These are phyloP conservation scores for Ustilago sp. DNA, from an alignment of 1,284 basidiomycete genomes.

Conservation along the genomic window DNA sequence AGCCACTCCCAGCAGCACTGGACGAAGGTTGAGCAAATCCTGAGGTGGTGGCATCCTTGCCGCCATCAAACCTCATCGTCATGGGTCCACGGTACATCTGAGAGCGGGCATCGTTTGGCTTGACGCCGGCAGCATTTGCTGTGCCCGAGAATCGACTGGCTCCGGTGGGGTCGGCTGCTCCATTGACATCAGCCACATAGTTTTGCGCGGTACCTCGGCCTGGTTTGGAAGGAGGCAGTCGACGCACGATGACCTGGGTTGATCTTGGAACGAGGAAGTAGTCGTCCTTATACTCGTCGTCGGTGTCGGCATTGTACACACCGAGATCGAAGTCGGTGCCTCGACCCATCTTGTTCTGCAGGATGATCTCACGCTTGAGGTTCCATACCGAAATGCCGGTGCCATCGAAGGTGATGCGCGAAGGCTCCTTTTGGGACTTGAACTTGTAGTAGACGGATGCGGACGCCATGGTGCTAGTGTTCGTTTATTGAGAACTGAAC, in stretches of 20 bases:
- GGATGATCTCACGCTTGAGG: constrained; percentile 96
- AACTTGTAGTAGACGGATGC: constrained; percentile 92
- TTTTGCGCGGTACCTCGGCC: constrained; percentile 92
- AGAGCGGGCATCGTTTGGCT: constrained; percentile 15
- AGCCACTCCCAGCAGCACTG: neutral
- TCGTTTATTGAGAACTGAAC: neutral
- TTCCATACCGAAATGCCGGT: constrained; percentile 99
- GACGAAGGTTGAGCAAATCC: constrained; percentile 9
- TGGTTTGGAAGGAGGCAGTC: constrained; percentile 83
- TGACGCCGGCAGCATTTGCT: constrained; percentile 35
- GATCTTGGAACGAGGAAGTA: constrained; percentile 90
- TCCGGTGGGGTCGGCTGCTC: constrained; percentile 29
- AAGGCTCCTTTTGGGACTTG: constrained; percentile 93
- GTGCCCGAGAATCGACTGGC: constrained; percentile 36
- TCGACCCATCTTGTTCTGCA: constrained; percentile 94
- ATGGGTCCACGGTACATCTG: constrained; percentile 71
- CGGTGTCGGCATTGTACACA: constrained; percentile 73
- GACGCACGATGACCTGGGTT: constrained; percentile 91
- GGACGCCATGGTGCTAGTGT: constrained; percentile 60
- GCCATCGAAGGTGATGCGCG: constrained; percentile 94
- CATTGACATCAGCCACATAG: constrained; percentile 77
- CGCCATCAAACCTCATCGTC: constrained; percentile 85
- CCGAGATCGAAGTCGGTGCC: constrained; percentile 96
- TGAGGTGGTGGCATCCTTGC: constrained; percentile 10
- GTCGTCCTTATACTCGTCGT: constrained; percentile 87